Evolutionary conservation across 257 asterid genomes (phyloP).

Genomic region (Penstemon barbatus): DNA sequence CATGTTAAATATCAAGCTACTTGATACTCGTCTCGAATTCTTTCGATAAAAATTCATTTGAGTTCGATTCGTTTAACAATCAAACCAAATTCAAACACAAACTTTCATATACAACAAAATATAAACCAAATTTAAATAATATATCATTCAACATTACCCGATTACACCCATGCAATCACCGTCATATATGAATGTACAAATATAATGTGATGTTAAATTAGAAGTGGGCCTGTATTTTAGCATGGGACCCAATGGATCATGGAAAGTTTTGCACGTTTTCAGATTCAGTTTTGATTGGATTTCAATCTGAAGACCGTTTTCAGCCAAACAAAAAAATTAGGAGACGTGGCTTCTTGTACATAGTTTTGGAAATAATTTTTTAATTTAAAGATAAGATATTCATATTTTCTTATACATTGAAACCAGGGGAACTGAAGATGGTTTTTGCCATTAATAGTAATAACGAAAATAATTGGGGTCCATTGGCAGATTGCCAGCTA

Average conservation of each 20-base stretch:
- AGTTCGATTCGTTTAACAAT: too few relatives aligned
- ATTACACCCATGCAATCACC: too few relatives aligned
- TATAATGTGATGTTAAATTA: conserved; percentile 1
- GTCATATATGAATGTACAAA: neutral
- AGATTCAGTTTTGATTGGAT: conserved; percentile 19
- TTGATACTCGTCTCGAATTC: too few relatives aligned
- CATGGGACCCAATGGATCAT: conserved; percentile 48
- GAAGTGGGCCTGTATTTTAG: conserved; percentile 30
- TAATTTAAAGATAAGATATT: neutral
- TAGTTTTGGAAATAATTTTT: conserved; percentile 3
- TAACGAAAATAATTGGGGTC: neutral
- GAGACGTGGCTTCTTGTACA: conserved; percentile 48
- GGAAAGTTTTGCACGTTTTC: neutral
- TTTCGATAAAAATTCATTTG: too few relatives aligned
- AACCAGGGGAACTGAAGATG: conserved; percentile 11
- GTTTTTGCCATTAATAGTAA: conserved; percentile 19
- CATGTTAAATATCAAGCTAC: too few relatives aligned
- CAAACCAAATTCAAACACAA: too few relatives aligned
- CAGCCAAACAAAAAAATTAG: conserved; percentile 21
- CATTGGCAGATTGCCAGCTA: conserved; percentile 13
- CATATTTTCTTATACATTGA: neutral
- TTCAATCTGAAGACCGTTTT: conserved; percentile 32
- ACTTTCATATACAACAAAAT: too few relatives aligned
- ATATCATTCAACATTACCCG: too few relatives aligned
- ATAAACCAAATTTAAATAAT: too few relatives aligned